Conservation (phyloP, 2,329 filamentous ascomycete species). For the Phialocephala subalpina region DNA sequence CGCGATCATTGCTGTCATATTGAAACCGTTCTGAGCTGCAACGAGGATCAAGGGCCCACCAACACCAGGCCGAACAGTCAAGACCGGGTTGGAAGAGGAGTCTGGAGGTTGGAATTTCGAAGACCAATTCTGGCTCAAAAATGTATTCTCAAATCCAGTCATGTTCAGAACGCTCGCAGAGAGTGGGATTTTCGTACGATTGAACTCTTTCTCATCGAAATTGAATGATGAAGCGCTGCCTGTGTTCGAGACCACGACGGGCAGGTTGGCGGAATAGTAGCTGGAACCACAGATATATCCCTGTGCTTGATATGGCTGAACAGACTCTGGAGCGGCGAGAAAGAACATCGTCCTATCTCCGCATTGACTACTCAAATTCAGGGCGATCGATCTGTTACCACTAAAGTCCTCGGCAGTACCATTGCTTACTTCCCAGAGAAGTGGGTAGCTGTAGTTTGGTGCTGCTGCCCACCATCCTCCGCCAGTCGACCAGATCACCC, state of each 20-base stretch:
- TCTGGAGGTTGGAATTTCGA: conserved; percentile 27
- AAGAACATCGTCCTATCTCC: conserved; percentile 26
- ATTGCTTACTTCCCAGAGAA: conserved; percentile 14
- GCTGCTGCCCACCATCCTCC: conserved; percentile 23
- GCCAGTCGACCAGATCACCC: conserved; percentile 11
- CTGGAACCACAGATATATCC: conserved; percentile 27
- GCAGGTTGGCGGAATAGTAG: conserved; percentile 26
- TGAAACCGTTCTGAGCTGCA: conserved; percentile 24
- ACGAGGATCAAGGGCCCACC: conserved; percentile 26
- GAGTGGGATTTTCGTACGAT: conserved; percentile 13
- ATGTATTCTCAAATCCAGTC: conserved; percentile 25
- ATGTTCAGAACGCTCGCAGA: conserved; percentile 16
- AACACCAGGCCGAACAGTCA: conserved; percentile 13
- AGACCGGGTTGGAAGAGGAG: background rate
- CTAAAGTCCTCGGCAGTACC: conserved; percentile 14
- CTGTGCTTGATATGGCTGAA: conserved; percentile 17
- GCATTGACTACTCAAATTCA: conserved; percentile 27
- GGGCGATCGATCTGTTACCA: background rate
- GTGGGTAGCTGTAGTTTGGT: conserved; percentile 21
- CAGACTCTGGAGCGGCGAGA: conserved; percentile 19
- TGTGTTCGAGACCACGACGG: conserved; percentile 23
- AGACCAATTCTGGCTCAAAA: conserved; percentile 29
- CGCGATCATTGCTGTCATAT: conserved; percentile 24
- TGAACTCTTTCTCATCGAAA: conserved; percentile 24
- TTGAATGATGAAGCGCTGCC: conserved; percentile 13